Evolutionary conservation across 2,329 filamentous ascomycete genomes (phyloP).

Genomic region (Clarireedia homoeocarpa): DNA sequence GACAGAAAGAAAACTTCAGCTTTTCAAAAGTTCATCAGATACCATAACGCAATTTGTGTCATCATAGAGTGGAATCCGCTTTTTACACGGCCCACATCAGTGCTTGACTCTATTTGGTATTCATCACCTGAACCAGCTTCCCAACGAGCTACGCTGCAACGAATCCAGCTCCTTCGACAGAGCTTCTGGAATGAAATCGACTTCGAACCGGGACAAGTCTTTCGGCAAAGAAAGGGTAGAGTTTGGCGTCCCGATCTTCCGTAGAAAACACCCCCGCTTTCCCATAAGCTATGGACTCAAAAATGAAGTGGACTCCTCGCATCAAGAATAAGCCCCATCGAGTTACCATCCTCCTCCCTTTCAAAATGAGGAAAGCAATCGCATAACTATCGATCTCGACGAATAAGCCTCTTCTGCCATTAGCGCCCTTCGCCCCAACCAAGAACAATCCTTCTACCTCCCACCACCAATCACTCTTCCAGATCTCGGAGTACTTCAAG

Average conservation of each 20-base stretch:
- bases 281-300: constrained; percentile 45
- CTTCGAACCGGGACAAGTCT: constrained; percentile 26
- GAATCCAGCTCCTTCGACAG: constrained; percentile 62
- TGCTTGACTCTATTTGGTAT: constrained; percentile 98
- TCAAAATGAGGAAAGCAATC: constrained; percentile 60
- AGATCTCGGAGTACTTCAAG: constrained; percentile 30
- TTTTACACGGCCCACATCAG: constrained; percentile 54
- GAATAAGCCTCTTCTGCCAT: constrained; percentile 56
- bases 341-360: constrained; percentile 63
- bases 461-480: constrained; percentile 24
- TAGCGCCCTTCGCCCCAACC: constrained; percentile 36
- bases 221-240: constrained; percentile 29
- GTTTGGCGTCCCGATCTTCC: constrained; percentile 17
- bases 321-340: constrained; percentile 99
- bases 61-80: constrained; percentile 33
- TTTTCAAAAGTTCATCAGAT: constrained; percentile 35
- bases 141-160: neutral
- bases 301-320: constrained; percentile 65
- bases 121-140: constrained; percentile 67
- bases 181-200: constrained; percentile 40
- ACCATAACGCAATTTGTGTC: constrained; percentile 43
- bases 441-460: constrained; percentile 35
- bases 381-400: constrained; percentile 98
- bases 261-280: constrained; percentile 36
- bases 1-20: neutral